Evolutionary conservation across 2,329 filamentous ascomycete genomes (phyloP).

Genomic region (Xylariaceae sp.): DNA sequence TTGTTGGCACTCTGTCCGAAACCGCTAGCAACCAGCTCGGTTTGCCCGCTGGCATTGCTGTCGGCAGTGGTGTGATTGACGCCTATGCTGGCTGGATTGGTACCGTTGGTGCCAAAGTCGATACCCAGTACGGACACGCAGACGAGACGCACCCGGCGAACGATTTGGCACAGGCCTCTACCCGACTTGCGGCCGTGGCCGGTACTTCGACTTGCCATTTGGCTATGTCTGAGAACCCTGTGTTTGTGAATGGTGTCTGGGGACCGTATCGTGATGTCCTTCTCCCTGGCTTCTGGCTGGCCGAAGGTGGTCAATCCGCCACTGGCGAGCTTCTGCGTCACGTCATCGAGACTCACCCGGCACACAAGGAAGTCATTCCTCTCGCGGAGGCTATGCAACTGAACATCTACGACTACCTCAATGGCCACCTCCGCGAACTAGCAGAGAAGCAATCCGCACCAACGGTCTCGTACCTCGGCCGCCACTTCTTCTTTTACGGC

Average conservation of each 20-base stretch:
- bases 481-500: conserved; percentile 98
- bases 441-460: conserved; percentile 66
- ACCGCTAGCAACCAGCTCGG: conserved; percentile 81
- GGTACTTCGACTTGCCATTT: conserved; percentile 97
- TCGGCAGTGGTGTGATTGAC: conserved; percentile 95
- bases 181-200: conserved; percentile 86
- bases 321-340: conserved; percentile 93
- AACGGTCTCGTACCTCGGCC: conserved; percentile 76
- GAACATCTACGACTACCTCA: conserved; percentile 94
- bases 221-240: conserved; percentile 87
- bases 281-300: conserved; percentile 90
- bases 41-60: conserved; percentile 79
- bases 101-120: conserved; percentile 94
- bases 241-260: conserved; percentile 96
- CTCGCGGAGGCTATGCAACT: conserved; percentile 76
- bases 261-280: conserved; percentile 94
- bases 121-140: conserved; percentile 64
- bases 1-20: conserved; percentile 79
- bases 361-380: conserved; percentile 74
- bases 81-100: conserved; percentile 99
- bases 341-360: conserved; percentile 91
- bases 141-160: conserved; percentile 68
- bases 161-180: conserved; percentile 89
- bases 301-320: conserved; percentile 93
- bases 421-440: conserved; percentile 78